These are phyloP conservation scores for Xylaria nigripes DNA, from an alignment of 495 filamentous ascomycete genomes.

Conservation along the genomic window DNA sequence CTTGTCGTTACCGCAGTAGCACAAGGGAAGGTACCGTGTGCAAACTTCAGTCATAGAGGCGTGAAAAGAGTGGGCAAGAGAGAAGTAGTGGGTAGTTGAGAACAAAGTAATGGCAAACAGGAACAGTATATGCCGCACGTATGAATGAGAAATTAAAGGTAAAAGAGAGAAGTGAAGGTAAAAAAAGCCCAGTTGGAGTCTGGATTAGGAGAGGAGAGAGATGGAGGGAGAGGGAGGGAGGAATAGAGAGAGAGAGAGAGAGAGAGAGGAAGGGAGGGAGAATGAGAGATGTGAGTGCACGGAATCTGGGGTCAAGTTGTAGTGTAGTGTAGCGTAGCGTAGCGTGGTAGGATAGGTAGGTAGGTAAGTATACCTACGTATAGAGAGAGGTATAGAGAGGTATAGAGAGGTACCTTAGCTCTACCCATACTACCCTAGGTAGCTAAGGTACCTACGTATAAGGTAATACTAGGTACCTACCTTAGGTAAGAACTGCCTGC, in stretches of 20 bases:
- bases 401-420: too few relatives aligned
- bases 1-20: background rate
- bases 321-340: background rate
- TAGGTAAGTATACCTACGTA: background rate
- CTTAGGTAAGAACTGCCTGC: too few relatives aligned
- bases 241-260: background rate
- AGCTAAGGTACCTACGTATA: too few relatives aligned
- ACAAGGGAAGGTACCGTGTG: background rate
- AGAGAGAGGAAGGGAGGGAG: too few relatives aligned
- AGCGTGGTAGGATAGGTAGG: background rate
- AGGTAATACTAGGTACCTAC: too few relatives aligned
- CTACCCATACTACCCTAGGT: too few relatives aligned
- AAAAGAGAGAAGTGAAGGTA: background rate
- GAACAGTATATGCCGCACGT: background rate
- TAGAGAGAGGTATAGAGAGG: too few relatives aligned
- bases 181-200: background rate
- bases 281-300: background rate
- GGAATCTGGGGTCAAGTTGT: constrained; percentile 4
- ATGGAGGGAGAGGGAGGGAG: background rate
- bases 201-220: constrained; percentile 4
- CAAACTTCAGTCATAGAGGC: background rate
- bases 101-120: background rate
- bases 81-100: background rate
- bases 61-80: background rate
- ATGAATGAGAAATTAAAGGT: background rate